Base-by-base conservation (phyloP, 805 yeast genomes). In the Middelhovenomyces tepae region DNA sequence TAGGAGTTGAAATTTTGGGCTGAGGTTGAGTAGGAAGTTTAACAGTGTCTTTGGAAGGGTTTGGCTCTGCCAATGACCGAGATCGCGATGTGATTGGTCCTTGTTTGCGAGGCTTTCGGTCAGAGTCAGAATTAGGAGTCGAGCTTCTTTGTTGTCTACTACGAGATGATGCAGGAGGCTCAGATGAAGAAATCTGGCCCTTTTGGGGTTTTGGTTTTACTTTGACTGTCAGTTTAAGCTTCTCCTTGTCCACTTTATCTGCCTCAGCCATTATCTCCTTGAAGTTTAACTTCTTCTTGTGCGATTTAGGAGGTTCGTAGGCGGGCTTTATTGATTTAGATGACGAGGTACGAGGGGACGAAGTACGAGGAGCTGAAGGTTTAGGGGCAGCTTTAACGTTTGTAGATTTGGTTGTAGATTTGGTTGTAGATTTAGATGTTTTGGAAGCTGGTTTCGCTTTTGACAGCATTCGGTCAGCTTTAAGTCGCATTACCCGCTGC, bases 211-310 rank as follows among this genome's bases (percentile, higher is more conserved):
- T 31, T 16, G 40, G n/a, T 5, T 36, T 38, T 11, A 59, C 51
- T 36, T 59, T 71, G 55, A 48, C 64, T 36, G 50, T 63, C 43
- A 51, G 53, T 29, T 61, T 70, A 47, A 60, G 60, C 49, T 62
- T 65, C 40, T 50, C 65, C 17, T 65, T 61, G 48, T 78, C 81
- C 2, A 80, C 69, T 8, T 59, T 56, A 9, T 69, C 69, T 0
- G 89, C 91, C 50, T 73, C 72, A 47, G 72, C 72, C 81, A 80
- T 73, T 34, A 80, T 62, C 27, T 81, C 82, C 35, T 66, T 67
- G 49, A 78, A 80, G 11, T 75, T 71, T 51, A 78, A 54, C 49
- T 74, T 53, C 38, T 54, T 55, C 30, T 35, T 39, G 7, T 47
- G 43, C 8, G 44, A 32, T 1, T 9, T 23, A 5, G 34, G 28